These are phyloP conservation scores for Stenocarpella maydis DNA, from an alignment of 2,329 filamentous ascomycete species.

Conservation along the genomic window DNA sequence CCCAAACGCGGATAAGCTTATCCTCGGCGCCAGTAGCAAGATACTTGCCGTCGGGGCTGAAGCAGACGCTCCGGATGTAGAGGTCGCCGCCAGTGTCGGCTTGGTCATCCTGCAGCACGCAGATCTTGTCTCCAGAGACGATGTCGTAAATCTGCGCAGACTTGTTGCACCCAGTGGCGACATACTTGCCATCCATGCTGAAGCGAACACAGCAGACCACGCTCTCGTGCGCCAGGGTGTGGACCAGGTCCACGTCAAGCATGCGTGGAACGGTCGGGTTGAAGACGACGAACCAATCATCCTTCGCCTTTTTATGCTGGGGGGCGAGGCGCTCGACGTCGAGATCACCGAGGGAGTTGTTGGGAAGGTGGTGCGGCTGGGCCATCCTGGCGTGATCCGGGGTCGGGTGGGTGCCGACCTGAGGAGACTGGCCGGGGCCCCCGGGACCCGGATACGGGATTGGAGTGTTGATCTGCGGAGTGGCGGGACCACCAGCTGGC, in stretches of 20 bases:
- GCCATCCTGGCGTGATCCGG: conserved; percentile 68
- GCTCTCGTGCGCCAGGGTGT: conserved; percentile 92
- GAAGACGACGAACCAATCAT: conserved; percentile 97
- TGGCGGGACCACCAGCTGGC: conserved; percentile 75
- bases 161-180: conserved; percentile 95
- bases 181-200: conserved; percentile 92
- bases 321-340: conserved; percentile 86
- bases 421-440: conserved; percentile 73
- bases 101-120: conserved; percentile 86
- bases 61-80: conserved; percentile 98
- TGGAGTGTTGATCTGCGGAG: conserved; percentile 89
- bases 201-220: conserved; percentile 99
- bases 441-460: conserved; percentile 82
- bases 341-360: conserved; percentile 80
- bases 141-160: conserved; percentile 99
- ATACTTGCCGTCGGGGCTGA: conserved; percentile 94
- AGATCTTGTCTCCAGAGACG: conserved; percentile 83
- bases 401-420: conserved; percentile 82
- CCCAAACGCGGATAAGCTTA: conserved; percentile 97
- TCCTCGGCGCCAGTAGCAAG: conserved; percentile 97
- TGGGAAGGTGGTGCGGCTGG: conserved; percentile 58
- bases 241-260: conserved; percentile 91
- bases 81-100: conserved; percentile 90
- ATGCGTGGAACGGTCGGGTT: conserved; percentile 90
- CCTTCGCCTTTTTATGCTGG: conserved; percentile 86